Percentiles rank a stretch among this genome's conserved stretches.
Conservation (phyloP, 306 rosid species). For the Acacia melanoxylon region DNA sequence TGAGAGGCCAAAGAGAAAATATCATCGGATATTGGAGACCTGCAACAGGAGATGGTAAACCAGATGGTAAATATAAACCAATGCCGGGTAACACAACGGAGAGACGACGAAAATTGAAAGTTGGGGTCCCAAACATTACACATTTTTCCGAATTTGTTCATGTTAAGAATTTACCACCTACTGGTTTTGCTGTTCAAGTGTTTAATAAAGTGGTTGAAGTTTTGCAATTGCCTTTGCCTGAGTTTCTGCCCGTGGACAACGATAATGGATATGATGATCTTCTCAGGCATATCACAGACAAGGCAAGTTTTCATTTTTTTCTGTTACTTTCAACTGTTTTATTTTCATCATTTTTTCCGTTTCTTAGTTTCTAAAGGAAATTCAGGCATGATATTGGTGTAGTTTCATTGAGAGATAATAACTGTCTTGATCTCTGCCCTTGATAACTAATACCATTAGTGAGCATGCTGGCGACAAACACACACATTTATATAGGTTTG, state of each 20-base stretch:
- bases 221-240: neutral
- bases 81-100: neutral
- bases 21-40: slow-evolving; percentile 37
- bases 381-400: no score
- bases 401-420: no score
- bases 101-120: neutral
- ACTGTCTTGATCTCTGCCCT: neutral
- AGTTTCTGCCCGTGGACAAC: neutral
- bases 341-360: no score
- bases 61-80: neutral
- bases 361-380: no score
- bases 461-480: no score
- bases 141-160: neutral
- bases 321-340: neutral
- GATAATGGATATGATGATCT: neutral
- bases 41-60: neutral
- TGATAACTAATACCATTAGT: neutral
- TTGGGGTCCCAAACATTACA: neutral
- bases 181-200: neutral
- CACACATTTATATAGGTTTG: no score
- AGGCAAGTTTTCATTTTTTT: neutral
- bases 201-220: neutral
- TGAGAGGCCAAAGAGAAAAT: slow-evolving; percentile 20
- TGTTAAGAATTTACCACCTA: neutral
- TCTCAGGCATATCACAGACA: neutral